phyloP scores from a whole-genome alignment of 2,329 filamentous ascomycete genomes.

The Alternaria solani region DNA sequence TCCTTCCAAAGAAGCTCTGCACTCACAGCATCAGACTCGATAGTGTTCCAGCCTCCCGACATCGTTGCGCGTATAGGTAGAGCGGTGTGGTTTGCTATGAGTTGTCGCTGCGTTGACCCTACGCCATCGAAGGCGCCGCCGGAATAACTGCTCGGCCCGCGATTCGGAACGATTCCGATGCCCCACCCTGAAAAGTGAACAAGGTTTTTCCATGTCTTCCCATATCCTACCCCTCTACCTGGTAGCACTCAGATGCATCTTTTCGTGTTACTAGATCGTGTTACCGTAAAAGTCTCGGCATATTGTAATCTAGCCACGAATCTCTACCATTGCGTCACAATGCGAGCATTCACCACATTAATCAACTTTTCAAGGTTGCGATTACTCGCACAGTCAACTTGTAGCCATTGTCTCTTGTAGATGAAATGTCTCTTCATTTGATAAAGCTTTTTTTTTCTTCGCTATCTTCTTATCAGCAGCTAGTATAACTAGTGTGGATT shows the following conservation, averaged over 20 bases:
- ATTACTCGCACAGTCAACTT: neutral
- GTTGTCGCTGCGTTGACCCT: constrained; percentile 19
- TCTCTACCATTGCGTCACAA: neutral
- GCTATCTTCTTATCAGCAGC: neutral
- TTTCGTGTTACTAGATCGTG: neutral
- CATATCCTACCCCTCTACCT: neutral
- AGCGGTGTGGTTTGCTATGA: constrained; percentile 10
- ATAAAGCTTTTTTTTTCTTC: neutral
- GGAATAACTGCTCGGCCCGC: constrained; percentile 25
- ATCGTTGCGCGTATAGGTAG: constrained; percentile 11
- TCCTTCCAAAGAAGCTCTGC: neutral
- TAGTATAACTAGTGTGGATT: neutral
- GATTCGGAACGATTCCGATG: constrained; percentile 29
- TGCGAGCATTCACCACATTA: neutral
- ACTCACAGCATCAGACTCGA: constrained; percentile 75
- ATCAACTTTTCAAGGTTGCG: neutral
- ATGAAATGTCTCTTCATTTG: neutral
- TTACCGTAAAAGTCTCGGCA: neutral
- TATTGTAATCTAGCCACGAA: neutral
- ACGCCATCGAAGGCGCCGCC: constrained; percentile 26
- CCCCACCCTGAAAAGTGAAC: neutral
- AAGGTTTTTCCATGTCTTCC: neutral
- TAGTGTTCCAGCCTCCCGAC: constrained; percentile 34
- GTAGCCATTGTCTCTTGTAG: neutral
- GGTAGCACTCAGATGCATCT: neutral